A percentile compares a stretch with the other conserved stretches of the same genome.
Conservation (phyloP, 805 yeast genomes). For the Starmerella apis region DNA sequence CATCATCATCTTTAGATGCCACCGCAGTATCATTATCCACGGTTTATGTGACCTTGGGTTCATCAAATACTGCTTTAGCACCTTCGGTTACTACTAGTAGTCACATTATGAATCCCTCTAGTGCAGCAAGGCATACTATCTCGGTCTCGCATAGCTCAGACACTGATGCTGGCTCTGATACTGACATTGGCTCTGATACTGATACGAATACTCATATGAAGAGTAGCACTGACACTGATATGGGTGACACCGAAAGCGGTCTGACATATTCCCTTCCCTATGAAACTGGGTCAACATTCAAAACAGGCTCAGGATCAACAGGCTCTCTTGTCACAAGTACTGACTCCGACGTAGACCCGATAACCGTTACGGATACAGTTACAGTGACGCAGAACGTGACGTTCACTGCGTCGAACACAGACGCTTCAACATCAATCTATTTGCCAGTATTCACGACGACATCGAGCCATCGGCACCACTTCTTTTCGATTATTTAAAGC, state of each 20-base stretch:
- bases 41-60: not conserved
- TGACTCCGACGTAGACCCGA: not conserved
- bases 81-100: not conserved
- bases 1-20: not conserved
- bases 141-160: too few species aligned
- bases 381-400: conserved; percentile 8
- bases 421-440: not conserved
- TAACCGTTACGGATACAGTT: not conserved
- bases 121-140: not conserved
- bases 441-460: not conserved
- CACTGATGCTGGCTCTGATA: too few species aligned
- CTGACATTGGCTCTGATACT: too few species aligned
- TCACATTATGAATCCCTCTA: not conserved
- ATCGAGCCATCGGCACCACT: conserved; percentile 4
- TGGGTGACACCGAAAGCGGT: too few species aligned
- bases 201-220: too few species aligned
- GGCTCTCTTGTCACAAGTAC: not conserved
- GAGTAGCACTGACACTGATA: too few species aligned
- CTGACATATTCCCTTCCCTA: not conserved
- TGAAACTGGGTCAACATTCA: not conserved
- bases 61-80: not conserved
- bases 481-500: not conserved
- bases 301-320: not conserved
- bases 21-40: not conserved
- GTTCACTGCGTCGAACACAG: not conserved